Percentiles rank a stretch among this genome's conserved stretches.
phyloP scores from a whole-genome alignment of 306 rosid genomes.

The Lithocarpus polystachyus region DNA sequence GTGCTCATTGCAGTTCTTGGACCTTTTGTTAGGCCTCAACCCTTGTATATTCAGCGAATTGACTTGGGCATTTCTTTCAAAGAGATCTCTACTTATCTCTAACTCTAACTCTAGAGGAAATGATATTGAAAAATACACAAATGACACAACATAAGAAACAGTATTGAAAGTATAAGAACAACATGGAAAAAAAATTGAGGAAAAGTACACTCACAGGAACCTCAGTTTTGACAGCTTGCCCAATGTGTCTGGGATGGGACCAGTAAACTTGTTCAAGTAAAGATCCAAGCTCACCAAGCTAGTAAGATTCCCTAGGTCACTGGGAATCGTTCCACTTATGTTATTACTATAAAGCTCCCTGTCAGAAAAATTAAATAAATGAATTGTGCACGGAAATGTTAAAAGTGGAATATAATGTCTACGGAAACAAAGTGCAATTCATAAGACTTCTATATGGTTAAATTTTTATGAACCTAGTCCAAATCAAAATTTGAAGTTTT shows the following conservation, averaged over 20 bases:
- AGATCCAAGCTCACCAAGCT: constrained; percentile 99
- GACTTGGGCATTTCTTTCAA: neutral
- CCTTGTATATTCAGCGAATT: neutral
- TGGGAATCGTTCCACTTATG: constrained; percentile 86
- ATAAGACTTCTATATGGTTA: constrained; percentile 1
- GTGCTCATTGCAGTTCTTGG: neutral
- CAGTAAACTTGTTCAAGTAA: constrained; percentile 74
- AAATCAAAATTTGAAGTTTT: neutral
- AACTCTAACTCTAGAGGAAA: neutral
- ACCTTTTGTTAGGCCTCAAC: neutral
- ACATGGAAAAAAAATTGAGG: constrained; percentile 3
- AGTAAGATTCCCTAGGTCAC: constrained; percentile 96
- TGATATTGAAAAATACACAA: neutral
- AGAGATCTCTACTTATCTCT: neutral
- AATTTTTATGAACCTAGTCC: neutral
- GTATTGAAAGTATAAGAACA: neutral
- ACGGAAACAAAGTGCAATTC: neutral
- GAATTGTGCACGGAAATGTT: neutral
- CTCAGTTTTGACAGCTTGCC: constrained; percentile 93
- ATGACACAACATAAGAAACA: constrained; percentile 8
- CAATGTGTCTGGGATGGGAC: constrained; percentile 90
- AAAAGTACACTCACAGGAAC: constrained; percentile 76
- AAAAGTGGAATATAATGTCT: neutral
- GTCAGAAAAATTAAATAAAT: constrained; percentile 6
- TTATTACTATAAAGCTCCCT: constrained; percentile 99